Evolutionary conservation across 495 filamentous ascomycete genomes (phyloP), one percentile per base, ranked within the genome.

Genomic region (Rusavskia elegans): DNA sequence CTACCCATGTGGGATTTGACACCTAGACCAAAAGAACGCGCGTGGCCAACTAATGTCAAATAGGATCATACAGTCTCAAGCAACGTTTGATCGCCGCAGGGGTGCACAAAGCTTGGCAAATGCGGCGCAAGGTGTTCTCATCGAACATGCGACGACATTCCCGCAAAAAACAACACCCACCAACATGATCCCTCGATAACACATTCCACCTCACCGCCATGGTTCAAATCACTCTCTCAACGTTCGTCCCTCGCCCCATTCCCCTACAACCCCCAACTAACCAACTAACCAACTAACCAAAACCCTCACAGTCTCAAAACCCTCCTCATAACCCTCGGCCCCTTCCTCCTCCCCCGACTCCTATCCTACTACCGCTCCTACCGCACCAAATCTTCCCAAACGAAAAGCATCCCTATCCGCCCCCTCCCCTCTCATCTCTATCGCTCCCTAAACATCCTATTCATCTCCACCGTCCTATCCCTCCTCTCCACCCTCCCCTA

Each of bases 271-370:
- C 45, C 23, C 17, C 11, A 38, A 17, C 48, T 62, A 42, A 59
- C 19, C 6, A 14, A 16, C 19, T 20, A 10, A 10, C 32, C 17
- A 58, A 89, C 25, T 27, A 27, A 27, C 25, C 4, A 27, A 5
- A 3, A 0, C 25, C 25, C 7, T 4, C 25, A 27, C 25, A 27
- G 84, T 50, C 70, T 87, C 66, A 83, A 87, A 61, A 84, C 83
- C 55, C 73, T 95, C 63, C 68, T 86, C 59, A 72, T 94, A 64
- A 81, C 92, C 70, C 84, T 96, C 65, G 90, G 78, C 0, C 89
- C 90, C n/a, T 67, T 92, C 50, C 64, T 95, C 54, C 67, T 96
- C 48, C 85, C 85, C 32, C 82, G 84, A 49, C 65, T 77, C 48
- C 70, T 95, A 55, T 67, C 66, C 53, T 82, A 79, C 68, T 89